Evolutionary conservation across 371 early-diverging fungal species (phyloP).

Genomic region (Rozella allomycis): DNA sequence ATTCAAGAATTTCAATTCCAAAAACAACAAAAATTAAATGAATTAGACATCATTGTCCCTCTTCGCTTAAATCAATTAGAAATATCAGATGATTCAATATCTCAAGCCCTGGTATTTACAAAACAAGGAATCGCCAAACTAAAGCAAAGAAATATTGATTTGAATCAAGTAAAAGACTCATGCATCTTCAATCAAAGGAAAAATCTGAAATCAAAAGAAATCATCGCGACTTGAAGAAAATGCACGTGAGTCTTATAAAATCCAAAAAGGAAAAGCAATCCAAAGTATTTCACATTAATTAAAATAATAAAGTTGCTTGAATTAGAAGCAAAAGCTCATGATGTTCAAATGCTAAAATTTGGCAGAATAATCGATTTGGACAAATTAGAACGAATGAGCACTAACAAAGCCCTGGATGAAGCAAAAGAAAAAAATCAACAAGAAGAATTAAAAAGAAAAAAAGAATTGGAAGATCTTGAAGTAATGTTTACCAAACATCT

Average conservation of each 20-base stretch:
- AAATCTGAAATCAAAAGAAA: conserved; percentile 25
- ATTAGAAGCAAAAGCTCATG: conserved; percentile 14
- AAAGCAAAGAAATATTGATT: conserved; percentile 17
- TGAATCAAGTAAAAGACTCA: conserved; percentile 12
- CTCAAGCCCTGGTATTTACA: conserved; percentile 20
- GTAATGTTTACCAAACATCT: conserved; percentile 5
- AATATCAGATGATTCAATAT: conserved; percentile 14
- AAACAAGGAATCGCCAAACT: conserved; percentile 16
- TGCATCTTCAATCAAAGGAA: conserved; percentile 10
- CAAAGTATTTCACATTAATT: conserved; percentile 7
- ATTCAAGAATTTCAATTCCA: conserved; percentile 35
- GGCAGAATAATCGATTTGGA: conserved; percentile 30
- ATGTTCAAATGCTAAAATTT: conserved; percentile 37
- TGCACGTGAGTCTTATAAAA: conserved; percentile 21
- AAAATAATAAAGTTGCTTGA: conserved; percentile 12
- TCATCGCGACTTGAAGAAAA: conserved; percentile 24
- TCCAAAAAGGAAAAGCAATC: conserved; percentile 22
- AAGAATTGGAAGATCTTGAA: conserved; percentile 13
- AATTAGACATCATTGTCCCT: conserved; percentile 29
- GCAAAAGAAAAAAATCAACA: conserved; percentile 18
- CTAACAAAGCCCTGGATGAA: conserved; percentile 28
- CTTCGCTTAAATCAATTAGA: conserved; percentile 21
- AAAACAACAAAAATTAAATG: conserved; percentile 32
- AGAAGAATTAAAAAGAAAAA: conserved; percentile 15
- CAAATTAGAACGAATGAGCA: conserved; percentile 25